phyloP scores from a whole-genome alignment of 768 basidiomycete species.

The Mycena floridula region DNA sequence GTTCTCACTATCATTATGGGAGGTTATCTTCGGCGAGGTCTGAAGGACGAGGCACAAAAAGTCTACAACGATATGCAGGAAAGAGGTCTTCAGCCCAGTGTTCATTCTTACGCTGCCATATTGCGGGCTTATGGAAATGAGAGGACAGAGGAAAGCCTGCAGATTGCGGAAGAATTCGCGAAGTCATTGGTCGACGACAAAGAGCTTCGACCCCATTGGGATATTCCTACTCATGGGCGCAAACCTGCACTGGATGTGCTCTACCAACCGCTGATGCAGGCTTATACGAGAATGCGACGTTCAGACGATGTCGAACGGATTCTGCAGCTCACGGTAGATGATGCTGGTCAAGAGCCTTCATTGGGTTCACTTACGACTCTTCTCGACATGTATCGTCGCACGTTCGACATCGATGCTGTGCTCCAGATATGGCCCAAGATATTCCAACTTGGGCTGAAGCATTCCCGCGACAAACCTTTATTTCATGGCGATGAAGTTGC shows the following conservation, averaged over 20 bases:
- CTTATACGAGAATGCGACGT: conserved; percentile 36
- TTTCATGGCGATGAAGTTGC: conserved; percentile 9
- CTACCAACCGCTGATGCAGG: conserved; percentile 55
- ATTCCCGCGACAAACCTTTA: conserved; percentile 26
- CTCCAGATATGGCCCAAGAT: conserved; percentile 65
- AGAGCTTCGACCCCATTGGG: conserved; percentile 30
- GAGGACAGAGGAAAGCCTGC: conserved; percentile 40
- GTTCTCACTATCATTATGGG: conserved; percentile 72
- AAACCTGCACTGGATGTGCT: conserved; percentile 44
- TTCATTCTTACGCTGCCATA: conserved; percentile 65
- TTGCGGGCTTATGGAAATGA: conserved; percentile 54
- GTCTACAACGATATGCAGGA: conserved; percentile 68
- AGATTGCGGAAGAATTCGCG: conserved; percentile 64
- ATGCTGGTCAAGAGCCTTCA: conserved; percentile 50
- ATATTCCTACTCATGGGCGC: conserved; percentile 29
- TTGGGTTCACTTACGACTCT: conserved; percentile 57
- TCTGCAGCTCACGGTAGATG: conserved; percentile 44
- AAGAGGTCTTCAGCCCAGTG: conserved; percentile 59
- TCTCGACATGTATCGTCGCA: conserved; percentile 66
- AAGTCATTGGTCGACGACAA: conserved; percentile 37
- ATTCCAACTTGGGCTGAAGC: conserved; percentile 46
- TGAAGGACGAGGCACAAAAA: conserved; percentile 48
- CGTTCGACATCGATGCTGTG: conserved; percentile 47
- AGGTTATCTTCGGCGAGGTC: conserved; percentile 55
- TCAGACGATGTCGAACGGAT: conserved; percentile 52